Evolutionary conservation across 805 yeast genomes (phyloP), one percentile per base, ranked within the genome.

Genomic region (Starmerella bombicola): DNA sequence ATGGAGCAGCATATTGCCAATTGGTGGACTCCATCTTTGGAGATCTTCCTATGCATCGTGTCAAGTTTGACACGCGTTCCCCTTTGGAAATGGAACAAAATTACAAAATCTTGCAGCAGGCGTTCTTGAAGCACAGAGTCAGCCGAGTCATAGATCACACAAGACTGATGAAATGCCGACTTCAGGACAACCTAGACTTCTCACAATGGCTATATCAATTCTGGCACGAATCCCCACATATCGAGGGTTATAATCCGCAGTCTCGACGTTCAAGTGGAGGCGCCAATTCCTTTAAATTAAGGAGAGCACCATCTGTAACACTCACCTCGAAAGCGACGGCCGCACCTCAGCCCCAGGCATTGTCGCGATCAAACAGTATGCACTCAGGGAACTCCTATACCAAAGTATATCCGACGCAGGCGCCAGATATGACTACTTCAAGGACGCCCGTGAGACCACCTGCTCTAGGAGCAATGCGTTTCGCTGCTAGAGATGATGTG

Each of bases 1-100:
- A 80, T 2, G 99, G 99, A 2, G 95, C 95, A 1, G 88, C 84
- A 1, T 88, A 83, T 58, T 85, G 96, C 60, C 95, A 86, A 63
- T 70, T 91, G 30, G 68, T 88, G 66, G 96, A 91, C 59, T 74
- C 85, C 6, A 76, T 91, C 16, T 81, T 68, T 53, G 76, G 79
- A 8, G 95, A 84, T 51, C 69, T 91, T 16, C 91, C 95, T 1
- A 72, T 88, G 78, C 55, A 64, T 36, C 74, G 78, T 51, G 93
- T 88, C 40, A 78, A 74, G 53, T 84, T 78, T 56, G 72, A 76
- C 44, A 76, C 80, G 9, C 65, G 68, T 13, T 67, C 73, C 12
- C 93, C 83, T 48, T 82, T 80, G 58, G 94, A 88, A 46, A 75
- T 71, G 49, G 63, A 81, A 40, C 71, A 72, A 44, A 91, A 91